A percentile compares a stretch with the other conserved stretches of the same genome.
phyloP scores from a whole-genome alignment of 306 rosid genomes.

The Vigna hirtella region DNA sequence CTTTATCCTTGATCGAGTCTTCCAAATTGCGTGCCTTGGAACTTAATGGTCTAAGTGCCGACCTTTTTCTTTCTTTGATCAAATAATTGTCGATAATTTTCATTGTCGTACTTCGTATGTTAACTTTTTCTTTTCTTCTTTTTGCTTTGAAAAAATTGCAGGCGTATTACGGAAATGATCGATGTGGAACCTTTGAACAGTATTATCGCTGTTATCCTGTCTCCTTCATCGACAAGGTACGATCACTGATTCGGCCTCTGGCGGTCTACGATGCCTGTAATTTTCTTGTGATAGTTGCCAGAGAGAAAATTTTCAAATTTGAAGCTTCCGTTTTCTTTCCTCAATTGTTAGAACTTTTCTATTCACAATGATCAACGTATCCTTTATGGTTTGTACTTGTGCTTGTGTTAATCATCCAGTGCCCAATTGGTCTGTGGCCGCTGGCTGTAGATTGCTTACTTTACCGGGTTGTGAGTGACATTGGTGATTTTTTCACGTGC shows the following conservation, averaged over 20 bases:
- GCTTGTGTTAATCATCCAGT: neutral
- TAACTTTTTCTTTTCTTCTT: neutral
- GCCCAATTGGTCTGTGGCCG: neutral
- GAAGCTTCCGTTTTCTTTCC: neutral
- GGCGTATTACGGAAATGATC: conserved; percentile 41
- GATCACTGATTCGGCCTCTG: conserved; percentile 14
- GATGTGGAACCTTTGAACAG: conserved; percentile 51
- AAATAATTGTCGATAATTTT: neutral
- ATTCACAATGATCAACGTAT: neutral
- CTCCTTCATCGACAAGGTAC: conserved; percentile 60
- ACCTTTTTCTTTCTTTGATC: neutral
- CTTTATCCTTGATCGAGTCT: conserved; percentile 9
- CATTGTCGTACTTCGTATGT: neutral
- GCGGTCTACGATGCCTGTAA: neutral
- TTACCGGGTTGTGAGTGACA: neutral
- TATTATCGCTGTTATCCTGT: conserved; percentile 60
- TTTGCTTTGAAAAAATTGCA: conserved; percentile 20
- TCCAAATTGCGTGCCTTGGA: neutral
- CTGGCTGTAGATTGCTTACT: neutral
- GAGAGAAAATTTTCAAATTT: neutral
- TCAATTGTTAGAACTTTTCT: neutral
- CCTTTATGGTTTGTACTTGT: neutral
- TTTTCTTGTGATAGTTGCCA: neutral
- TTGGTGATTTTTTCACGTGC: neutral
- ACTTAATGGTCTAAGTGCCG: neutral